Evolutionary conservation across 2,329 filamentous ascomycete species (phyloP).

Genomic region (Fragosphaeria purpurea): DNA sequence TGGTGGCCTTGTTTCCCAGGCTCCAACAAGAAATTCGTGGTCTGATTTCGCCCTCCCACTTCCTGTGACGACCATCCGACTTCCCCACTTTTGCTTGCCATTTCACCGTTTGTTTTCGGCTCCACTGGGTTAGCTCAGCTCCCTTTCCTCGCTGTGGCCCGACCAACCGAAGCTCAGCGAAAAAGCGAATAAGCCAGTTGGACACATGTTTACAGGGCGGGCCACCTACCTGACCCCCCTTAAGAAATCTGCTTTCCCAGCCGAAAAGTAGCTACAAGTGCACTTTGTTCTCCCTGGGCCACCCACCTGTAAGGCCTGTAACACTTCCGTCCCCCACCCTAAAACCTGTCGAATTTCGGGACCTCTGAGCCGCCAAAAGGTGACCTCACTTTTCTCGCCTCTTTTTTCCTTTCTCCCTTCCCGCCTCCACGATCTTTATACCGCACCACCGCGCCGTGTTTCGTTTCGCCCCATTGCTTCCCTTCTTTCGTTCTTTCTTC

Average conservation of each 20-base stretch:
- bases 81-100: slow-evolving; percentile 3
- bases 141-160: not conserved
- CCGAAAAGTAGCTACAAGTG: not conserved
- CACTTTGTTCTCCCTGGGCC: not conserved
- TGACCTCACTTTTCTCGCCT: slow-evolving; percentile 13
- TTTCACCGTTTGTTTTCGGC: not conserved
- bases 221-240: too few species aligned
- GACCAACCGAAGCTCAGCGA: slow-evolving; percentile 12
- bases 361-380: not conserved
- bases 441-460: not conserved
- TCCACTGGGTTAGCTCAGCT: not conserved
- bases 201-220: too few species aligned
- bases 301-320: too few species aligned
- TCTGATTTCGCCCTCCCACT: slow-evolving; percentile 8
- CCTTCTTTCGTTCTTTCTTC: slow-evolving; percentile 16
- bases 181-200: slow-evolving; percentile 2
- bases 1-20: slow-evolving; percentile 9
- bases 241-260: not conserved
- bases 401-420: not conserved
- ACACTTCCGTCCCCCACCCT: too few species aligned
- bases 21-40: not conserved
- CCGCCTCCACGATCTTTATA: not conserved
- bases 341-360: too few species aligned
- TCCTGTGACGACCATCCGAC: not conserved
- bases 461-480: not conserved